phyloP scores from a whole-genome alignment of 257 asterid species.

The Solanum bukasovii region DNA sequence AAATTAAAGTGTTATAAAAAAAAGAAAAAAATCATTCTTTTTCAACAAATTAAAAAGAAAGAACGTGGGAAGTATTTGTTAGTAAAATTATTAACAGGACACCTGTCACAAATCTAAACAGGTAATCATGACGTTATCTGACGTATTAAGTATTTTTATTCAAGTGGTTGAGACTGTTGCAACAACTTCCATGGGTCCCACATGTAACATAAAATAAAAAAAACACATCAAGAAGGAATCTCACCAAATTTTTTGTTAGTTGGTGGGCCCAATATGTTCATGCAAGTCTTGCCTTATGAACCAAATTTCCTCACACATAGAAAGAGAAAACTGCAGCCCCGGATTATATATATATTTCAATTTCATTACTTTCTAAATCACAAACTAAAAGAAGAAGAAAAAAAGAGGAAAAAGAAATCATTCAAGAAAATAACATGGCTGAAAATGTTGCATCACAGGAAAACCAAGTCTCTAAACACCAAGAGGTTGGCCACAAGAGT shows the following conservation, averaged over 20 bases:
- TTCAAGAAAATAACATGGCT: neutral
- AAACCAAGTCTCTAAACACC: conserved; percentile 35
- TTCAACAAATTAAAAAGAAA: too few species aligned
- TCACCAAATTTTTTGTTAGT: conserved; percentile 45
- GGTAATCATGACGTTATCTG: neutral
- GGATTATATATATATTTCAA: neutral
- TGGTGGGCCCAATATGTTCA: conserved; percentile 4
- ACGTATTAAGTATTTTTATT: neutral
- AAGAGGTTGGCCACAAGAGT: conserved; percentile 88
- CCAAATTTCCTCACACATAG: neutral
- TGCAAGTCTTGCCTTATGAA: neutral
- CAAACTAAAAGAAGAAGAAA: neutral
- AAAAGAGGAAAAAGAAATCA: too few species aligned
- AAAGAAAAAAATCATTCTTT: too few species aligned
- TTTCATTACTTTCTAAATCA: neutral
- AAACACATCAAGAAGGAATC: neutral
- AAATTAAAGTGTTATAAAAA: too few species aligned
- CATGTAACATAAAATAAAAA: neutral
- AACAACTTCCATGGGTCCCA: neutral
- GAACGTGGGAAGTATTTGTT: too few species aligned
- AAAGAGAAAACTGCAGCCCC: too few species aligned
- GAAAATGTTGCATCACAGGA: conserved; percentile 15
- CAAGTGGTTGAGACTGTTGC: neutral
- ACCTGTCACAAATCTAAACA: neutral
- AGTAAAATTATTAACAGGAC: too few species aligned